Evolutionary conservation across 352 stramenopile species (phyloP).

Genomic region (Phytopythium vexans): DNA sequence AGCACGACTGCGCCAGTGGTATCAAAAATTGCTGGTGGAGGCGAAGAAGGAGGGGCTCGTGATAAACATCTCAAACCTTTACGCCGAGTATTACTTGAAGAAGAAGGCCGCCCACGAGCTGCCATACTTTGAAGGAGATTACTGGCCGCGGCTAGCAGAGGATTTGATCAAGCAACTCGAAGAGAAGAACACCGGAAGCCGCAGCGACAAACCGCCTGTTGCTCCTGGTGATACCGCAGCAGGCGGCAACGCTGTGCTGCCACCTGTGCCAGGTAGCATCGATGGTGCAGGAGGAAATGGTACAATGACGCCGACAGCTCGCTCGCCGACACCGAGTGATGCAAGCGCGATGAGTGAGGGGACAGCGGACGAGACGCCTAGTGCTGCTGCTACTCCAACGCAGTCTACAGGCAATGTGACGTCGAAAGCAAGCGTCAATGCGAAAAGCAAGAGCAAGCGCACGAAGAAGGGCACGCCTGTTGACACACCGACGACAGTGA

Average conservation of each 20-base stretch:
- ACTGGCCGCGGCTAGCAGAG: slow-evolving; percentile 97
- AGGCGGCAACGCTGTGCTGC: slow-evolving; percentile 1
- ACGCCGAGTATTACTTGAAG: slow-evolving; percentile 87
- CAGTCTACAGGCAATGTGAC: slow-evolving; percentile 6
- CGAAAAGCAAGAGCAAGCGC: slow-evolving; percentile 75
- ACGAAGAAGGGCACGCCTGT: slow-evolving; percentile 32
- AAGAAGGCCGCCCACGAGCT: slow-evolving; percentile 87
- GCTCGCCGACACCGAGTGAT: slow-evolving; percentile 54
- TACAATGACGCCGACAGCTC: slow-evolving; percentile 35
- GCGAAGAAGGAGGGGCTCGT: slow-evolving; percentile 82
- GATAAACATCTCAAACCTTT: slow-evolving; percentile 80
- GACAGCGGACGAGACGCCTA: slow-evolving; percentile 4
- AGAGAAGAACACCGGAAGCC: slow-evolving; percentile 75
- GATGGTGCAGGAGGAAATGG: slow-evolving; percentile 17
- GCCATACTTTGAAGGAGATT: slow-evolving; percentile 99
- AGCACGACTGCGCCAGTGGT: slow-evolving; percentile 82
- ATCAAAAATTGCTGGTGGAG: slow-evolving; percentile 77
- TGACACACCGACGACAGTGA: slow-evolving; percentile 50
- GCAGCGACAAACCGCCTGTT: slow-evolving; percentile 17
- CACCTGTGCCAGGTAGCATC: slow-evolving; percentile 9
- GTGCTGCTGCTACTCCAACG: slow-evolving; percentile 13
- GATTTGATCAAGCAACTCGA: slow-evolving; percentile 99
- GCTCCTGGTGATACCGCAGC: slow-evolving; percentile 11
- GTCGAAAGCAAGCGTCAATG: slow-evolving; percentile 17
- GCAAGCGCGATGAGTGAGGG: slow-evolving; percentile 24